These are phyloP conservation scores for Yamadazyma phyllophila DNA, from an alignment of 805 yeast genomes.

Conservation along the genomic window DNA sequence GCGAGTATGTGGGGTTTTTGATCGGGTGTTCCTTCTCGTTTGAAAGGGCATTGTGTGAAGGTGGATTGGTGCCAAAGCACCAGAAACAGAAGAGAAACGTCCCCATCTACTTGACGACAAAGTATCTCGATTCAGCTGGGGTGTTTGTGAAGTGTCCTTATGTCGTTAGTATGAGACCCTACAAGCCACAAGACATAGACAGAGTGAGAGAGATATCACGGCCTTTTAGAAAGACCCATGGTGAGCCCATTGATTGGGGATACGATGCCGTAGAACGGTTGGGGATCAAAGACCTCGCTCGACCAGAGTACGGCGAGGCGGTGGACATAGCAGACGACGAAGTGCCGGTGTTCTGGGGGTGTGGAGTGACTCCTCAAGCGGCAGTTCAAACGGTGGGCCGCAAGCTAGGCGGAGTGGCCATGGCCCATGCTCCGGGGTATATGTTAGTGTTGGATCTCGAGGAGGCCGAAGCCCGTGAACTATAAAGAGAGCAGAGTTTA, in stretches of 20 bases:
- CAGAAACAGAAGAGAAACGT: conserved; percentile 6
- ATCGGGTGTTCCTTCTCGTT: conserved; percentile 44
- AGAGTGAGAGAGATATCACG: conserved; percentile 29
- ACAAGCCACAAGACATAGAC: conserved; percentile 24
- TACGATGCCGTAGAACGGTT: conserved; percentile 32
- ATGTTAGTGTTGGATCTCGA: conserved; percentile 34
- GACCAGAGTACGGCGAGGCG: conserved; percentile 38
- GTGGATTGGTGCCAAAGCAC: conserved; percentile 30
- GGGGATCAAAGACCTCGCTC: conserved; percentile 29
- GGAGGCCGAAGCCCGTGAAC: conserved; percentile 18
- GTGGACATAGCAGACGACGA: conserved; percentile 30
- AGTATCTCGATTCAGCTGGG: conserved; percentile 8
- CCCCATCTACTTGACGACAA: conserved; percentile 11
- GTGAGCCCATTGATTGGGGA: conserved; percentile 45
- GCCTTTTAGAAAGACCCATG: conserved; percentile 31
- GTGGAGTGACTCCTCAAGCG: conserved; percentile 43
- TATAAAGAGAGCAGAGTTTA: not conserved
- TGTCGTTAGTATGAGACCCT: conserved; percentile 45
- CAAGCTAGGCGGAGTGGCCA: conserved; percentile 25
- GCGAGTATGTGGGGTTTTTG: conserved; percentile 37
- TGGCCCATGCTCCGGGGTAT: conserved; percentile 36
- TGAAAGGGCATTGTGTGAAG: conserved; percentile 29
- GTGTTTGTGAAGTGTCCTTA: conserved; percentile 18
- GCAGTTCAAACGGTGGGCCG: conserved; percentile 27
- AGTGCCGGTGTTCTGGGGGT: conserved; percentile 45